phyloP scores from a whole-genome alignment of 345 rosid genomes.

The Populus davidiana region DNA sequence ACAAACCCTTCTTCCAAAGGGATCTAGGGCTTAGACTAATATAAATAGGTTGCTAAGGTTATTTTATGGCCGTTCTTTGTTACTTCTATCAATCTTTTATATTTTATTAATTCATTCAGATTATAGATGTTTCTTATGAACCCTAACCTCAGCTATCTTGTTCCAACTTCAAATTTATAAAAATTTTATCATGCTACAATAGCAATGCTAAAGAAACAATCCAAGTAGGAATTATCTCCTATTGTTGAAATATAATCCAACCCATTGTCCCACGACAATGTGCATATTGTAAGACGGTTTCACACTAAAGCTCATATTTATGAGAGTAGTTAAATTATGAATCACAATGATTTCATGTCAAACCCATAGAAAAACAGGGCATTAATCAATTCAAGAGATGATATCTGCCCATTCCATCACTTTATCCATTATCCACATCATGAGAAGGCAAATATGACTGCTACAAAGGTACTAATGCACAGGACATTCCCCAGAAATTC shows the following conservation, averaged over 20 bases:
- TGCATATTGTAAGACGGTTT: not conserved
- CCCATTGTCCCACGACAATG: not conserved
- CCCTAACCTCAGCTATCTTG: too few species aligned
- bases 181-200: not conserved
- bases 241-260: not conserved
- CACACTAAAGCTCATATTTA: not conserved
- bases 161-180: too few species aligned
- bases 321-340: not conserved
- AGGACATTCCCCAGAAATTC: not conserved
- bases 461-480: not conserved
- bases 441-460: not conserved
- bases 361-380: not conserved
- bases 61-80: constrained; percentile 62
- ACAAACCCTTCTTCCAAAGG: too few species aligned
- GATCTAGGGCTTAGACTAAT: too few species aligned
- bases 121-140: too few species aligned
- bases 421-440: not conserved
- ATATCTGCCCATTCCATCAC: not conserved
- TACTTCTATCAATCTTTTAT: constrained; percentile 22
- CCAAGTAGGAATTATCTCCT: not conserved
- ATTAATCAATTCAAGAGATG: not conserved
- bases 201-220: not conserved
- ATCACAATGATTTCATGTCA: not conserved
- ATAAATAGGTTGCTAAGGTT: too few species aligned
- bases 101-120: too few species aligned